Conservation (phyloP, 2,329 filamentous ascomycete genomes). For the Penicillium brevicompactum region DNA sequence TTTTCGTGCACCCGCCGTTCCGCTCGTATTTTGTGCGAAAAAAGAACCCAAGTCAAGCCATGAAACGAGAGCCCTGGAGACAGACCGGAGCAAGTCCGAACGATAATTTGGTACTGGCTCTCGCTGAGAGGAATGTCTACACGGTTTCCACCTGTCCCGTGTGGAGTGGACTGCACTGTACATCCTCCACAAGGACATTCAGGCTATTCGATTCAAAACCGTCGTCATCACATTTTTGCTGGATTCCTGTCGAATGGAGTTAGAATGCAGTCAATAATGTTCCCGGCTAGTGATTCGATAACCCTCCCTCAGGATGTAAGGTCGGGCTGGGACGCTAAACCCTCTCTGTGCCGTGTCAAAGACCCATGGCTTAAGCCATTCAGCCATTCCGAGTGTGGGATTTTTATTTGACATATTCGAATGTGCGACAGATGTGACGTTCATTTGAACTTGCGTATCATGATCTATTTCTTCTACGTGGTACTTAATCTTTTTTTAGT, state of each 20-base stretch:
- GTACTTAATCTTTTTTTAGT: too few species aligned
- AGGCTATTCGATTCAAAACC: background rate
- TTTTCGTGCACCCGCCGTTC: background rate
- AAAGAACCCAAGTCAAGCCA: background rate
- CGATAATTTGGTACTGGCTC: background rate
- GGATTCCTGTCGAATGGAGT: constrained; percentile 1
- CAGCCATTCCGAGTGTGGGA: constrained; percentile 1
- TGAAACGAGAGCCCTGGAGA: background rate
- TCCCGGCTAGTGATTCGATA: constrained; percentile 11
- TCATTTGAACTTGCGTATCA: too few species aligned
- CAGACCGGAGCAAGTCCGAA: background rate
- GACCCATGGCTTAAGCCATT: constrained; percentile 14
- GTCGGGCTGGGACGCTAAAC: constrained; percentile 24
- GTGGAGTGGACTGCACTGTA: constrained; percentile 7
- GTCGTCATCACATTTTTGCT: constrained; percentile 10
- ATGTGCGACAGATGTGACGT: background rate
- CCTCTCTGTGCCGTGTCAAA: constrained; percentile 23
- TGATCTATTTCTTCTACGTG: background rate
- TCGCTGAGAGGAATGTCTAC: background rate
- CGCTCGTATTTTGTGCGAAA: background rate
- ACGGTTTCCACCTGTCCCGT: background rate
- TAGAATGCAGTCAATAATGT: constrained; percentile 14
- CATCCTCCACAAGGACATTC: constrained; percentile 15
- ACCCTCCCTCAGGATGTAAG: constrained; percentile 18
- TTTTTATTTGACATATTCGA: background rate